phyloP scores from a whole-genome alignment of 345 rosid species.

The Diplotaxis tenuifolia region DNA sequence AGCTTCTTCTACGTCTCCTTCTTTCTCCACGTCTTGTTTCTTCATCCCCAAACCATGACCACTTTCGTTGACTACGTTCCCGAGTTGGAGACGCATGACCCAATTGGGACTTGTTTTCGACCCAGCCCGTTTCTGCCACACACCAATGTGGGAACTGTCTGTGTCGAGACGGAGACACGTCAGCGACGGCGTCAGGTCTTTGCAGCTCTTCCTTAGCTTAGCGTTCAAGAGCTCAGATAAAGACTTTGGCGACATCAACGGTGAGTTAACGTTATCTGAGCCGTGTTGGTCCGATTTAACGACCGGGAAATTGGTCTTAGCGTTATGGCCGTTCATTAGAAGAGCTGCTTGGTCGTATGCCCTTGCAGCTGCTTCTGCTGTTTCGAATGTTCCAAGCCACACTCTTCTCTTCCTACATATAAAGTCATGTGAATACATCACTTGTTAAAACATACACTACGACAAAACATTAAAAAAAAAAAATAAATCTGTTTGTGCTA shows the following conservation, averaged over 20 bases:
- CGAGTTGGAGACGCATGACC: slow-evolving; percentile 71
- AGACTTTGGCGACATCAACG: slow-evolving; percentile 40
- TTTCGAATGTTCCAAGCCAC: slow-evolving; percentile 80
- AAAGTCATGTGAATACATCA: not conserved
- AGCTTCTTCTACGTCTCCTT: not conserved
- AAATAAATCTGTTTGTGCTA: too few relatives aligned
- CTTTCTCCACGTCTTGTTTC: not conserved
- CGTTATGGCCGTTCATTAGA: slow-evolving; percentile 69
- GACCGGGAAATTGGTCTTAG: slow-evolving; percentile 64
- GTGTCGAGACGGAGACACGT: slow-evolving; percentile 71
- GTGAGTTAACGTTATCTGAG: slow-evolving; percentile 19
- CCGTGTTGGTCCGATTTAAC: slow-evolving; percentile 17
- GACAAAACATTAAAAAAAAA: too few relatives aligned
- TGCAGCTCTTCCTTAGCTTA: slow-evolving; percentile 58
- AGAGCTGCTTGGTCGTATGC: slow-evolving; percentile 72
- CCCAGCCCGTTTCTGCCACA: slow-evolving; percentile 77
- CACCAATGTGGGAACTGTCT: slow-evolving; percentile 67
- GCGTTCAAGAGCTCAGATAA: slow-evolving; percentile 53
- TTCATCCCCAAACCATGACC: not conserved
- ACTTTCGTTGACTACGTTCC: slow-evolving; percentile 27
- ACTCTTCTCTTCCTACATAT: slow-evolving; percentile 64
- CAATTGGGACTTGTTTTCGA: slow-evolving; percentile 51
- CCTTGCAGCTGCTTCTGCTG: slow-evolving; percentile 73
- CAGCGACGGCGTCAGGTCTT: slow-evolving; percentile 53
- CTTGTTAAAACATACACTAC: not conserved